These are phyloP conservation scores for Penicillium nucicola DNA, from an alignment of 495 filamentous ascomycete genomes.

Conservation along the genomic window DNA sequence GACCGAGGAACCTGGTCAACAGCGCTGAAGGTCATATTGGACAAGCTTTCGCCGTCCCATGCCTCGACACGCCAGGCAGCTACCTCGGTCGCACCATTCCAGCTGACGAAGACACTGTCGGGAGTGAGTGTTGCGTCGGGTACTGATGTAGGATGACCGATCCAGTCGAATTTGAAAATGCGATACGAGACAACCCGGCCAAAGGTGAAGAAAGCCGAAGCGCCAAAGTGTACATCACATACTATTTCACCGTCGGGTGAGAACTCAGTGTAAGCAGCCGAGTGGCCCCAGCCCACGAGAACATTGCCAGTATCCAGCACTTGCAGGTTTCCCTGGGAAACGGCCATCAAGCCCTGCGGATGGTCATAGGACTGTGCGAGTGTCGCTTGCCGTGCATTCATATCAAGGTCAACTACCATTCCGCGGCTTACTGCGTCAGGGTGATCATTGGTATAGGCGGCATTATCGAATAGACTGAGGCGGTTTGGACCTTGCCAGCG, in stretches of 20 bases:
- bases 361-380: conserved; percentile 26
- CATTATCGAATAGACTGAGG: conserved; percentile 53
- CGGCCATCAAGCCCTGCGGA: conserved; percentile 35
- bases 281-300: conserved; percentile 57
- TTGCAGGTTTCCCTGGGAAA: conserved; percentile 59
- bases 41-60: conserved; percentile 21
- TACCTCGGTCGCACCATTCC: conserved; percentile 49
- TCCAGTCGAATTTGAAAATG: conserved; percentile 33
- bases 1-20: conserved; percentile 10
- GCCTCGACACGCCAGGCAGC: conserved; percentile 30
- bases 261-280: conserved; percentile 55
- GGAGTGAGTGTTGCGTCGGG: conserved; percentile 25
- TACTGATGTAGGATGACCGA: conserved; percentile 27
- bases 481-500: conserved; percentile 36
- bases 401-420: conserved; percentile 28
- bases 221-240: conserved; percentile 41
- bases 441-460: conserved; percentile 24
- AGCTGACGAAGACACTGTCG: conserved; percentile 36
- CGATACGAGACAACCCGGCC: conserved; percentile 39
- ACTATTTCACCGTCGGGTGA: conserved; percentile 45
- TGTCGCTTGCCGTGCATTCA: conserved; percentile 14
- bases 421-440: conserved; percentile 23
- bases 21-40: conserved; percentile 14
- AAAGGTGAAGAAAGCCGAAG: conserved; percentile 36
- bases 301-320: conserved; percentile 50